Conservation (phyloP, 176 grass and related monocot species). For the Juncus effusus region DNA sequence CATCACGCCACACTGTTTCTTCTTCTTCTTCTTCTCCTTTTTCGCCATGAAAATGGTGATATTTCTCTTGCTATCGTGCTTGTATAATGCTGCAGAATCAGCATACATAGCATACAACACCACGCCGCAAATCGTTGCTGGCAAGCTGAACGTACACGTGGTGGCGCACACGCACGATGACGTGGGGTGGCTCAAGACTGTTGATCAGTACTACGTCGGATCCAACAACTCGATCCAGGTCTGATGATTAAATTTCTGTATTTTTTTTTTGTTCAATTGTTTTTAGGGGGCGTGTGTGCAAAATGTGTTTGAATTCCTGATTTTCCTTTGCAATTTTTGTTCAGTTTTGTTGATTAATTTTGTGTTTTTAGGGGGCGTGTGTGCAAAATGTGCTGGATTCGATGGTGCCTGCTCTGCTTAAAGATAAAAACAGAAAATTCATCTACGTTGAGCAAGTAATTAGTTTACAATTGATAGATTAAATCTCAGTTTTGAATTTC, state of each 20-base stretch:
- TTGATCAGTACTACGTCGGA: slow-evolving; percentile 81
- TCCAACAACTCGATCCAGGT: slow-evolving; percentile 89
- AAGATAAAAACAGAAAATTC: slow-evolving; percentile 84
- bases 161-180: slow-evolving; percentile 77
- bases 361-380: slow-evolving; percentile 46
- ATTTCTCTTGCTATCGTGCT: neutral
- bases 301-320: slow-evolving; percentile 68
- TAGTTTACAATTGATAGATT: slow-evolving; percentile 9
- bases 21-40: neutral
- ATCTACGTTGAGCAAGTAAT: slow-evolving; percentile 84
- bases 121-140: slow-evolving; percentile 47
- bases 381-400: slow-evolving; percentile 91
- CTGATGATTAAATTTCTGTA: neutral
- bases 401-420: slow-evolving; percentile 62
- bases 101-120: slow-evolving; percentile 90
- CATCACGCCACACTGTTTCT: neutral
- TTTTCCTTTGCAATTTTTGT: neutral
- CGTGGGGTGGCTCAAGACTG: slow-evolving; percentile 79
- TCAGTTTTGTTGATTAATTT: neutral
- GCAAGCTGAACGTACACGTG: slow-evolving; percentile 73
- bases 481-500: neutral
- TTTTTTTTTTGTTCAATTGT: neutral
- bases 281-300: slow-evolving; percentile 38
- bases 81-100: slow-evolving; percentile 21
- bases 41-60: neutral